Conservation (phyloP, 1,284 basidiomycete species). For the Ceratobasidium sp. region DNA sequence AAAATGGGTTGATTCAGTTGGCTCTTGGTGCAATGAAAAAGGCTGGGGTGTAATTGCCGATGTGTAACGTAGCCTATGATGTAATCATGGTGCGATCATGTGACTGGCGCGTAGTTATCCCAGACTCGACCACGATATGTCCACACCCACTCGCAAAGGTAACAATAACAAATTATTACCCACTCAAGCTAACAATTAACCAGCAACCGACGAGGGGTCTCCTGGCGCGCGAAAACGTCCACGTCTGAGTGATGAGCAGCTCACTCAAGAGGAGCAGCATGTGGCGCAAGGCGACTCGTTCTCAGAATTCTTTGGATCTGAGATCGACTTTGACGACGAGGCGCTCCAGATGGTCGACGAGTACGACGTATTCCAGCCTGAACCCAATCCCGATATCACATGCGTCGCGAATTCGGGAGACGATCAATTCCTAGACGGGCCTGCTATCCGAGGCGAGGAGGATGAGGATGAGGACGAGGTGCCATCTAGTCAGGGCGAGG, state of each 20-base stretch:
- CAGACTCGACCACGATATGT: conserved; percentile 32
- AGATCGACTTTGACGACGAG: conserved; percentile 37
- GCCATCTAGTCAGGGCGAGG: conserved; percentile 34
- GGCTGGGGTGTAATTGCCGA: not conserved
- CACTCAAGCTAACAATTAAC: not conserved
- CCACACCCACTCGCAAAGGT: conserved; percentile 31
- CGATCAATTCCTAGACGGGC: conserved; percentile 22
- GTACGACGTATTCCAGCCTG: conserved; percentile 31
- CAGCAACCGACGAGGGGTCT: conserved; percentile 2
- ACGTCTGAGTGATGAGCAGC: conserved; percentile 20
- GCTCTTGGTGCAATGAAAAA: conserved; percentile 41
- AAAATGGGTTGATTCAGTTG: conserved; percentile 42
- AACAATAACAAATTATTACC: not conserved
- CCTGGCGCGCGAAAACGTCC: conserved; percentile 27
- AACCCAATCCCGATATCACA: conserved; percentile 9
- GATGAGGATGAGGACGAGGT: conserved; percentile 32
- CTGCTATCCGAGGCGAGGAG: not conserved
- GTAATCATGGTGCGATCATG: conserved; percentile 17
- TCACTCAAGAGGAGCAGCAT: not conserved
- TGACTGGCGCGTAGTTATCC: conserved; percentile 36
- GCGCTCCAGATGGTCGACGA: conserved; percentile 31
- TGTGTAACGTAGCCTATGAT: conserved; percentile 28
- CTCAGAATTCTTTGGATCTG: conserved; percentile 36
- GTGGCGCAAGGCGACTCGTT: conserved; percentile 32
- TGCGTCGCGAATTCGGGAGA: conserved; percentile 23